Evolutionary conservation across 495 filamentous ascomycete species (phyloP), one percentile per base, ranked within the genome.

Genomic region (Podospora australis): DNA sequence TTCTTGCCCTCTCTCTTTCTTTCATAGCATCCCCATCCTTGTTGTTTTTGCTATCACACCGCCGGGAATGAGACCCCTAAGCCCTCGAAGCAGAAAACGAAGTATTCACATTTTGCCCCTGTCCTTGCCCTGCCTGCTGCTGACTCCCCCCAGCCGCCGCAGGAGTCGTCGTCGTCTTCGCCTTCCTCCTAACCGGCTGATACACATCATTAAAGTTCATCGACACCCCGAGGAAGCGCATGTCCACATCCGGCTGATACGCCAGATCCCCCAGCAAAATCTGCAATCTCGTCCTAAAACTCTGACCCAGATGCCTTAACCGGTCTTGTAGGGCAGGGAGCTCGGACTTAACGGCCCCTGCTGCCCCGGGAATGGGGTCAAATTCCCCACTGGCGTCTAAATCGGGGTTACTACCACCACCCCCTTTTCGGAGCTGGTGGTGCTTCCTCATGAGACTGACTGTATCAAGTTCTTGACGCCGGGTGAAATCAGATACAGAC

Each of bases 201-300:
- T 96, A 96, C 6, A 95, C 88, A 65, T 96, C 90, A 65, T 99
- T 99, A 63, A 99, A 99, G 62, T 96, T 99, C 88, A 99, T 95
- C 17, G 91, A 86, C 39, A 96, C 87, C 8, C 86, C 94, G 50
- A 99, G 70, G 70, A 96, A 95, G 34, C 90, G 78, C 86, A 99
- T 90, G 56, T 97, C 92, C 49, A 87, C 82, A 64, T 98, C 94
- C 10, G 90, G 86, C 69, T 97, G 94, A 60, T 92, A 88, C 7
- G 87, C 81, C 49, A 99, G 63, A 66, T 97, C 94, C 8, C 90
- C 88, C 25, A 99, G 71, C 20, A 99, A 70, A 22, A 87, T 71
- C 56, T 89, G 89, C 39, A 97, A 71, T 23, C 84, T 75, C 0
- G 75, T 73, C 45, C 75, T 74, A 73, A 97, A 99, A 46, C 86